Evolutionary conservation across 2,329 filamentous ascomycete species (phyloP).

Genomic region (Diaporthe helianthi): DNA sequence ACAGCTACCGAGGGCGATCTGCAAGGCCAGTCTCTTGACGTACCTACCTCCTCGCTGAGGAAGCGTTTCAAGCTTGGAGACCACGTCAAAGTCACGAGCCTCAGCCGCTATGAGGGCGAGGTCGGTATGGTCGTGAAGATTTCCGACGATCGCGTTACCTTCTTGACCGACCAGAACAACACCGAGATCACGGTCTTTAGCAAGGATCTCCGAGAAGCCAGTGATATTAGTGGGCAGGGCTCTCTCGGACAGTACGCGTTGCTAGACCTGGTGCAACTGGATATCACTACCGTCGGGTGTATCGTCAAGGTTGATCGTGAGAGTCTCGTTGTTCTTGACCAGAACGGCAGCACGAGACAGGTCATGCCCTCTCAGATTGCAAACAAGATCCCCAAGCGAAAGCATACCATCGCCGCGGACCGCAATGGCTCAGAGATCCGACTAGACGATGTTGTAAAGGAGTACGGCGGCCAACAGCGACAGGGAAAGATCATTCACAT

Average conservation of each 20-base stretch:
- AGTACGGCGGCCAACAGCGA: constrained; percentile 83
- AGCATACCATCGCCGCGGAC: constrained; percentile 88
- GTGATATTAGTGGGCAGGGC: constrained; percentile 86
- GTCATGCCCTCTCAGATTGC: constrained; percentile 91
- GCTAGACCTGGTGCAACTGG: constrained; percentile 92
- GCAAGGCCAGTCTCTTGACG: constrained; percentile 84
- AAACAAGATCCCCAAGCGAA: constrained; percentile 83
- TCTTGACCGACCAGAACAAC: constrained; percentile 91
- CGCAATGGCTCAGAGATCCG: constrained; percentile 93
- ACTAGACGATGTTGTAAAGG: constrained; percentile 89
- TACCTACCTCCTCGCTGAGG: constrained; percentile 87
- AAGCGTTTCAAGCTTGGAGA: constrained; percentile 94
- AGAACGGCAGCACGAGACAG: constrained; percentile 82
- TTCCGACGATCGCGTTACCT: constrained; percentile 87
- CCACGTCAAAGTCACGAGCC: constrained; percentile 98
- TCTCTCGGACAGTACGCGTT: constrained; percentile 88
- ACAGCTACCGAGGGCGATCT: constrained; percentile 84
- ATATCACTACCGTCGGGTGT: constrained; percentile 89
- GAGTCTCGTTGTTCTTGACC: constrained; percentile 87
- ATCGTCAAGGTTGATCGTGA: constrained; percentile 96
- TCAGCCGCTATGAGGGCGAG: constrained; percentile 92
- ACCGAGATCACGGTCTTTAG: constrained; percentile 97
- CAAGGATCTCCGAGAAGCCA: constrained; percentile 92
- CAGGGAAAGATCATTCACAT: constrained; percentile 93
- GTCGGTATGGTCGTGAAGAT: constrained; percentile 97